A percentile compares a stretch with the other conserved stretches of the same genome.
These are phyloP conservation scores for Vigna radiata DNA, from an alignment of 306 rosid species.

Conservation along the genomic window DNA sequence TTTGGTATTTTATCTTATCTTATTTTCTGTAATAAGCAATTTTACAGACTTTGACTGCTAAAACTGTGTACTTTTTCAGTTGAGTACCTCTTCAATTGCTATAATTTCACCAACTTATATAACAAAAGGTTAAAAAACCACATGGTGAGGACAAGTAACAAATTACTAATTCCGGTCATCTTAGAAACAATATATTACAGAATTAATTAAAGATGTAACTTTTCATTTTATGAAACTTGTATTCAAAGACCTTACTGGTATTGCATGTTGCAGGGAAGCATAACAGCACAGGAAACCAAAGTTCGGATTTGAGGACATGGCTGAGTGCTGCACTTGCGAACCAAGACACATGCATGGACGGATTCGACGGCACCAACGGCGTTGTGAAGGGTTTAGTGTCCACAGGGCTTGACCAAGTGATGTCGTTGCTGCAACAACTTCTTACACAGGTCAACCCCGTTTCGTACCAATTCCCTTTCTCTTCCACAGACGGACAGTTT, in stretches of 20 bases:
- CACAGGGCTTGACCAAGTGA: constrained; percentile 60
- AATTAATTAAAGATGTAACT: background rate
- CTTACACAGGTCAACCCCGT: constrained; percentile 67
- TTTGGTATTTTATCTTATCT: background rate
- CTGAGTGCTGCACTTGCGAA: constrained; percentile 76
- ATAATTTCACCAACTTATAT: background rate
- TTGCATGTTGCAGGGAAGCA: constrained; percentile 54
- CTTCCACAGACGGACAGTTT: constrained; percentile 27
- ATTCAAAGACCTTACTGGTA: background rate
- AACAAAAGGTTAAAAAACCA: too few relatives aligned
- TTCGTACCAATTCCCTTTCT: background rate
- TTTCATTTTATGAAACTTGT: background rate
- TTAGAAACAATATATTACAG: background rate
- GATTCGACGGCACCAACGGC: constrained; percentile 82
- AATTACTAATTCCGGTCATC: background rate
- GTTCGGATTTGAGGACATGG: constrained; percentile 90
- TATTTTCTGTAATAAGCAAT: background rate
- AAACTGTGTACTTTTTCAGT: background rate
- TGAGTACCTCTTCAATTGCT: background rate
- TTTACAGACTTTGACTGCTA: background rate
- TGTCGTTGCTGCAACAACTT: constrained; percentile 58
- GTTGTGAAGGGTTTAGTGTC: constrained; percentile 59
- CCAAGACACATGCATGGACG: constrained; percentile 87
- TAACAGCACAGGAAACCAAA: constrained; percentile 74
- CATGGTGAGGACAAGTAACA: background rate